Conservation (phyloP, 2,329 filamentous ascomycete species). For the Nothophaeocryptopus gaeumannii region DNA sequence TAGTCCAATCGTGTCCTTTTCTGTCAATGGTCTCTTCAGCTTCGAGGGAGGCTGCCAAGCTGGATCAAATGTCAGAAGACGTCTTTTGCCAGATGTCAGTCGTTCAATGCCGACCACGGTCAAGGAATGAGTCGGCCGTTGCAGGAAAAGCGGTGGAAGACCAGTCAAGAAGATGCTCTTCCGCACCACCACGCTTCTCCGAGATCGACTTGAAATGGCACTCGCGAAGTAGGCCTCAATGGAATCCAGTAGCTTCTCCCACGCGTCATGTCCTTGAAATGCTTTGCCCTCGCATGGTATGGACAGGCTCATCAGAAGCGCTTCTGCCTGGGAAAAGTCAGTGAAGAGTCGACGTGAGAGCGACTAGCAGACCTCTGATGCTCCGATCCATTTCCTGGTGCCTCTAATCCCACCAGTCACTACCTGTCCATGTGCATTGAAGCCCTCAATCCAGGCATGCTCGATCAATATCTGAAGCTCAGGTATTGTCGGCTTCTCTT, state of each 20-base stretch:
- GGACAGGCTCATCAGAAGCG: constrained; percentile 66
- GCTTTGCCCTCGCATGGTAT: constrained; percentile 57
- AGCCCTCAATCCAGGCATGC: constrained; percentile 78
- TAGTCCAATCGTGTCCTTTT: constrained; percentile 42
- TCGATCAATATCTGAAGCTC: constrained; percentile 84
- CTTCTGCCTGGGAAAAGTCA: constrained; percentile 55
- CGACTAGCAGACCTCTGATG: constrained; percentile 58
- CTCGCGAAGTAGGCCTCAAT: constrained; percentile 70
- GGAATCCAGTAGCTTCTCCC: constrained; percentile 57
- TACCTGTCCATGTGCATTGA: constrained; percentile 67
- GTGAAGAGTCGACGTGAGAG: background rate
- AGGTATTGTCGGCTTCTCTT: constrained; percentile 63
- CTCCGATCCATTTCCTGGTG: constrained; percentile 94
- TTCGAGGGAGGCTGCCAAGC: constrained; percentile 67
- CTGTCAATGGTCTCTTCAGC: constrained; percentile 51
- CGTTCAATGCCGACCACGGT: constrained; percentile 83
- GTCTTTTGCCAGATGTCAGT: constrained; percentile 59
- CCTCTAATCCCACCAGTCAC: constrained; percentile 83
- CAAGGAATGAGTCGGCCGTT: constrained; percentile 84
- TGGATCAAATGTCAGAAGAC: constrained; percentile 84
- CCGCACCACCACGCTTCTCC: too few relatives aligned
- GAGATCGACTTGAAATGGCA: background rate
- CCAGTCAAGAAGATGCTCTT: constrained; percentile 51
- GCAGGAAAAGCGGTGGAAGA: constrained; percentile 81
- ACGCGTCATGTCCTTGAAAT: constrained; percentile 50